A percentile compares a stretch with the other conserved stretches of the same genome.
phyloP scores from a whole-genome alignment of 495 filamentous ascomycete genomes.

The Penicillium parvum region DNA sequence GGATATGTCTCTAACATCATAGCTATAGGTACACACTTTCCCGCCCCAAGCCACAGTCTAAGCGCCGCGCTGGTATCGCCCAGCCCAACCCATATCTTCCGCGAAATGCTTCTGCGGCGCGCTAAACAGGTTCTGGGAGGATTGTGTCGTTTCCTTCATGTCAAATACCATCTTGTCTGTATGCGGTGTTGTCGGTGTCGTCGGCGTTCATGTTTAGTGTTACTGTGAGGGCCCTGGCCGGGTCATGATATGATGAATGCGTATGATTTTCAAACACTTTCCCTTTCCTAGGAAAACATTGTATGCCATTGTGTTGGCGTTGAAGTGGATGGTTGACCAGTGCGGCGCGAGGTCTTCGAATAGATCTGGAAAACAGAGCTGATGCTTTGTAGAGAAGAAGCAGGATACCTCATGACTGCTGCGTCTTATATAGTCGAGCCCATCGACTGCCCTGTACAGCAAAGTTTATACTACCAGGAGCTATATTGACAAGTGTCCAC shows the following conservation, averaged over 20 bases:
- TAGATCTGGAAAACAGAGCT: too few relatives aligned
- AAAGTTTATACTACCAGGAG: too few relatives aligned
- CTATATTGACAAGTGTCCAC: too few relatives aligned
- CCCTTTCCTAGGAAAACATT: too few relatives aligned
- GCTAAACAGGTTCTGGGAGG: slow-evolving; percentile 4
- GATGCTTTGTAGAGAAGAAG: too few relatives aligned
- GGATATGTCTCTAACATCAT: slow-evolving; percentile 13
- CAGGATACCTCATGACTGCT: too few relatives aligned
- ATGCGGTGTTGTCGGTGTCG: slow-evolving; percentile 18
- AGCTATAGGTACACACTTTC: slow-evolving; percentile 42
- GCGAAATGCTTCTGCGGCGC: slow-evolving; percentile 12
- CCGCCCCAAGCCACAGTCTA: slow-evolving; percentile 42
- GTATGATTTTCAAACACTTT: too few relatives aligned
- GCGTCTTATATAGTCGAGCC: too few relatives aligned
- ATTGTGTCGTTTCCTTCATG: slow-evolving; percentile 9
- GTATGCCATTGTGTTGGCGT: too few relatives aligned
- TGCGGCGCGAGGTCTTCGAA: too few relatives aligned
- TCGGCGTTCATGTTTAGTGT: slow-evolving; percentile 14
- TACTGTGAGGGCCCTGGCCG: slow-evolving; percentile 5
- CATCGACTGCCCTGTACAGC: too few relatives aligned
- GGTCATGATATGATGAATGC: slow-evolving; percentile 28
- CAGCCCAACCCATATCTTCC: slow-evolving; percentile 29
- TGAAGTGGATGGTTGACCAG: too few relatives aligned
- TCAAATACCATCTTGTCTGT: slow-evolving; percentile 31
- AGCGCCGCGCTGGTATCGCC: slow-evolving; percentile 41